Evolutionary conservation across 2,329 filamentous ascomycete genomes (phyloP), one percentile per base, ranked within the genome.

Genomic region (Fusarium phyllophilum): DNA sequence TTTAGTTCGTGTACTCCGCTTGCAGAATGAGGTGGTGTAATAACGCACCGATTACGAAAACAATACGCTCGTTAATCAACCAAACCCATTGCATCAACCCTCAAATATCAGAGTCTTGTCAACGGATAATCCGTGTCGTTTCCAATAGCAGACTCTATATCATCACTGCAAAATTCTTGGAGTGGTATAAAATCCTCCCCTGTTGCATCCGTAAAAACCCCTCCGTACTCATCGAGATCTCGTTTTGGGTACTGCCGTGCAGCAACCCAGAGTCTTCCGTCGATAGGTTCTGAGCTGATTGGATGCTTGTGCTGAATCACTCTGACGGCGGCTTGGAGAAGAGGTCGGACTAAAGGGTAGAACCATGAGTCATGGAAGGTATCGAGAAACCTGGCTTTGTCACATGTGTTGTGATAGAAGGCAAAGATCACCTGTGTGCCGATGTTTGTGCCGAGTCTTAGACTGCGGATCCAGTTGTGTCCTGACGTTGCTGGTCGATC

Each of bases 331-430:
- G 39, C 44, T 10, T 45, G 51, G 4, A 75, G 68, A 26, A 74
- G 62, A 12, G 65, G 57, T 18, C 60, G 31, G 10, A 75, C 58
- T 4, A 63, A 46, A 12, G 77, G 71, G 18, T 57, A 74, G 62
- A 69, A 78, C 77, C 77, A 80, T 7, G 62, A 63, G 2, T 62
- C 45, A 31, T 66, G 64, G 29, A 76, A 77, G 2, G 66, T 65
- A 20, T 73, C 48, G 31, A 78, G 34, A 29, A 80, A 79, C 6
- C 44, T 29, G 3, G 57, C 54, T 54, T 80, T 80, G 60, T 41
- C 49, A 39, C 75, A 79, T 2, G 75, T 76, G 58, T 76, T 75
- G 66, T 79, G 76, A 52, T 78, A 76, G 31, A 79, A 73, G 11
- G 64, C 73, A 24, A 60, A 79, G 29, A 79, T 75, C 29, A 72